Base-by-base conservation (phyloP, 2,329 filamentous ascomycete species). In the Xylogone sp. region DNA sequence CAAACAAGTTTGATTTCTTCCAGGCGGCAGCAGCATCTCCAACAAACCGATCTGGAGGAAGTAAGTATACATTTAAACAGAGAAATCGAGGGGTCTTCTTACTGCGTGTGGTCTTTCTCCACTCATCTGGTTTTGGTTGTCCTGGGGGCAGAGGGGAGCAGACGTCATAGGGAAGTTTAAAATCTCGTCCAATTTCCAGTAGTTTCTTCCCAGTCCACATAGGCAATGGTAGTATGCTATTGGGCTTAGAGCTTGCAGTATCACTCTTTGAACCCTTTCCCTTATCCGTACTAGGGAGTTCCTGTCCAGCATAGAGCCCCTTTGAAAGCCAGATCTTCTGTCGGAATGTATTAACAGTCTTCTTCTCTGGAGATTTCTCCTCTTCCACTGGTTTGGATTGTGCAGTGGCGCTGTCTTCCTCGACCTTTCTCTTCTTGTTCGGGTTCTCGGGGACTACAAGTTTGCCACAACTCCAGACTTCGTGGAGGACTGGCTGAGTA, bases 91-190 rank as follows among this genome's bases (percentile, higher is more conserved):
- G 34, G 43, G 10, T 21, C 7, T 43, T 70, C 86, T 75, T 75
- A 95, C 90, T 97, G 70, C 88, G 94, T 57, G 90, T 92, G 60
- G 94, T 86, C 68, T 93, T 93, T 59, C 86, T 85, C 88, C 92
- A 99, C 62, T 96, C 90, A 59, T 95, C 86, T 1, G 93, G 92
- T 70, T 96, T 96, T 21, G 91, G 89, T 65, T 96, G 89, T 46
- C 88, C 90, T 1, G 85, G 83, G 3, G 90, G 87, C 19, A 96
- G 79, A 2, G 93, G 93, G 49, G 90, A 88, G 75, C 93, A 97
- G 45, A 96, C 78, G 66, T 96, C 88, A 64, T 84, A 97, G 0
- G 94, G 94, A 24, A 99, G 75, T 69, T 90, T 90, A 71, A 96
- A 97, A 66, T 95, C 85, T 47, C 88, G 79, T 13, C 87, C 87